These are phyloP conservation scores for Kuraishia molischiana DNA, from an alignment of 805 yeast species.

Conservation along the genomic window DNA sequence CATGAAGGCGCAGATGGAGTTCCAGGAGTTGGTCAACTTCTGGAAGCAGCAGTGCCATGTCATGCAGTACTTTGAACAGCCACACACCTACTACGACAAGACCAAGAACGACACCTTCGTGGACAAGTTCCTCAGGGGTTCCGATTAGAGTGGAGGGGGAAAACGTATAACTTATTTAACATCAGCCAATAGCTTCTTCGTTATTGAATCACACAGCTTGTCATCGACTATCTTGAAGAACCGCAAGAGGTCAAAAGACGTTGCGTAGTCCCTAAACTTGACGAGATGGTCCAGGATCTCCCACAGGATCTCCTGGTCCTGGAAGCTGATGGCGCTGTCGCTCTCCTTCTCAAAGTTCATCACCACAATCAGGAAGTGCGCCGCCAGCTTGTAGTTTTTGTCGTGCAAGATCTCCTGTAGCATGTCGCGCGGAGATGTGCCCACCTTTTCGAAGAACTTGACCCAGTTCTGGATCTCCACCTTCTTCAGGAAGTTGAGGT, in stretches of 20 bases:
- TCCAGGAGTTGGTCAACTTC: slow-evolving; percentile 78
- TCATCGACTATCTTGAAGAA: slow-evolving; percentile 40
- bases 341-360: slow-evolving; percentile 35
- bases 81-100: slow-evolving; percentile 41
- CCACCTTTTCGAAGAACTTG: slow-evolving; percentile 30
- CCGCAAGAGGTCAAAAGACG: slow-evolving; percentile 44
- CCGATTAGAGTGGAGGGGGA: slow-evolving; percentile 11
- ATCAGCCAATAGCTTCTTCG: slow-evolving; percentile 14
- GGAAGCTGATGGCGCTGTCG: slow-evolving; percentile 8
- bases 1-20: slow-evolving; percentile 85
- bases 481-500: slow-evolving; percentile 41
- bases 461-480: slow-evolving; percentile 44
- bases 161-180: background rate
- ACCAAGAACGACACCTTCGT: slow-evolving; percentile 55
- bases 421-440: slow-evolving; percentile 32
- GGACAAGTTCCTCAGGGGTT: slow-evolving; percentile 64
- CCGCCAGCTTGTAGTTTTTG: slow-evolving; percentile 35
- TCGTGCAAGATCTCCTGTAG: slow-evolving; percentile 27
- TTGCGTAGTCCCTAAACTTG: slow-evolving; percentile 32
- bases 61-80: slow-evolving; percentile 66
- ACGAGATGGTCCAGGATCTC: slow-evolving; percentile 33
- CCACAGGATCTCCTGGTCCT: slow-evolving; percentile 31
- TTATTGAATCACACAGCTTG: slow-evolving; percentile 23
- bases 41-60: slow-evolving; percentile 89
- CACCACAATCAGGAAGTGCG: slow-evolving; percentile 42